A percentile compares a stretch with the other conserved stretches of the same genome.
Evolutionary conservation across 2,329 filamentous ascomycete genomes (phyloP).

Genomic region (Zarea fungicola): DNA sequence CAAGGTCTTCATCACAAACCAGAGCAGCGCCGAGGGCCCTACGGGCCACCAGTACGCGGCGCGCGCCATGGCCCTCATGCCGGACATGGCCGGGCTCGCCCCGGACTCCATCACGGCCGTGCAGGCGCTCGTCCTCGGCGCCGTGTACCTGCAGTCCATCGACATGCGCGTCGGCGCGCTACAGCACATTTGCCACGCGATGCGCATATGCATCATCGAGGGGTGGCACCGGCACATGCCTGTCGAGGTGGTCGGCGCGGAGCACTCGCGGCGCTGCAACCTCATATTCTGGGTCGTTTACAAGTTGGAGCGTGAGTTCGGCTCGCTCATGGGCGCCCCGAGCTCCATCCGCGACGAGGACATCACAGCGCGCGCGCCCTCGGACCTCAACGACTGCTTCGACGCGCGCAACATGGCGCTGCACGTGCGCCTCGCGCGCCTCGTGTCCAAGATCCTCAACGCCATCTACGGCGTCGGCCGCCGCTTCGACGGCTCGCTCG

Average conservation of each 20-base stretch:
- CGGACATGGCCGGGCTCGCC: slow-evolving; percentile 29
- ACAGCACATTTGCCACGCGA: slow-evolving; percentile 29
- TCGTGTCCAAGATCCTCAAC: slow-evolving; percentile 18
- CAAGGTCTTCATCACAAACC: slow-evolving; percentile 24
- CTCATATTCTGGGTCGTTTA: slow-evolving; percentile 27
- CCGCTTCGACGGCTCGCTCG: slow-evolving; percentile 23
- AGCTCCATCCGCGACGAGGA: slow-evolving; percentile 26
- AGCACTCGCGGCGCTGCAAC: slow-evolving; percentile 24
- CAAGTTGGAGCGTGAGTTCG: slow-evolving; percentile 25
- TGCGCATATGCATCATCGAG: slow-evolving; percentile 28
- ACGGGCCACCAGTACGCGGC: slow-evolving; percentile 34
- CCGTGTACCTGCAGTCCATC: slow-evolving; percentile 30
- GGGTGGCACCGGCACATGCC: slow-evolving; percentile 25
- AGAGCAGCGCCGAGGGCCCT: slow-evolving; percentile 23
- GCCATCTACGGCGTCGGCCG: slow-evolving; percentile 21
- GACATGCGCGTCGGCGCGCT: slow-evolving; percentile 31
- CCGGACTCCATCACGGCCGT: slow-evolving; percentile 26
- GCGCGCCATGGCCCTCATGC: slow-evolving; percentile 33
- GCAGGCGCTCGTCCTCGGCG: slow-evolving; percentile 26
- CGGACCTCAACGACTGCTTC: slow-evolving; percentile 23
- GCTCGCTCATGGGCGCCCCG: slow-evolving; percentile 23
- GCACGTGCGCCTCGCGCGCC: slow-evolving; percentile 22
- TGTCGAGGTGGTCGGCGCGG: slow-evolving; percentile 17
- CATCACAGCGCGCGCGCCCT: slow-evolving; percentile 25
- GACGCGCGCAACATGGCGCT: slow-evolving; percentile 22